Conservation (phyloP, 202 grass and related monocot genomes). For the Brachypodium distachyon region DNA sequence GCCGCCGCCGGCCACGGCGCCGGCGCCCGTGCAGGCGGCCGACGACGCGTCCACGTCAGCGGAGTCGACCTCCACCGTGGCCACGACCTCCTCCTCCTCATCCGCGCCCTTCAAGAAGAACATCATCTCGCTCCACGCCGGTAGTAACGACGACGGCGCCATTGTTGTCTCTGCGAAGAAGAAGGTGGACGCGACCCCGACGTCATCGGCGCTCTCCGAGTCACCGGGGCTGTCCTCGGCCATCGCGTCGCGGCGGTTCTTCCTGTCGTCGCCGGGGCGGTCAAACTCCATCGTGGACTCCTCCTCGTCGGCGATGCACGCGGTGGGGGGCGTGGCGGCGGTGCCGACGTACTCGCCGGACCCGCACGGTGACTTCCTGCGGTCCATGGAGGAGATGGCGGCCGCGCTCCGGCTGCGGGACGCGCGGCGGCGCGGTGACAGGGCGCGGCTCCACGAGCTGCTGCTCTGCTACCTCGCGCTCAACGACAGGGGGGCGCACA, state of each 20-base stretch:
- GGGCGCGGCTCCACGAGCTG: constrained; percentile 82
- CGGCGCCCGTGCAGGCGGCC: constrained; percentile 17
- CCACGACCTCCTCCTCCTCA: constrained; percentile 41
- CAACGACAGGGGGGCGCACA: constrained; percentile 72
- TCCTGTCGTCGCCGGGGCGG: constrained; percentile 62
- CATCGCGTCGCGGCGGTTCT: constrained; percentile 88
- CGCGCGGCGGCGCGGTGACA: constrained; percentile 39
- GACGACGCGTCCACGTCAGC: constrained; percentile 54
- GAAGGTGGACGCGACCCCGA: background rate
- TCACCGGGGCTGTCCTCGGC: constrained; percentile 56
- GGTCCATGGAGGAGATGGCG: constrained; percentile 95
- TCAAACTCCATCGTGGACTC: constrained; percentile 94
- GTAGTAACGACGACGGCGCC: background rate
- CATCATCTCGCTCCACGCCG: constrained; percentile 22
- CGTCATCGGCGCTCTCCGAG: constrained; percentile 18
- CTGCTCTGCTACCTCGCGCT: constrained; percentile 94
- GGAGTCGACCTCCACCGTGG: constrained; percentile 13
- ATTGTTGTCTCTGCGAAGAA: too few species aligned
- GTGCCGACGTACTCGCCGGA: constrained; percentile 93
- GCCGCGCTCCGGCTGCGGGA: constrained; percentile 68
- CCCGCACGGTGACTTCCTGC: constrained; percentile 75
- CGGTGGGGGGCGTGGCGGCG: constrained; percentile 28
- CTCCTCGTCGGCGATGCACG: constrained; percentile 40
- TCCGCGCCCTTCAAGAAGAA: constrained; percentile 38
- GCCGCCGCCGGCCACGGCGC: constrained; percentile 10